These are phyloP conservation scores for Fusarium mexicanum DNA, from an alignment of 2,329 filamentous ascomycete species.

Conservation along the genomic window DNA sequence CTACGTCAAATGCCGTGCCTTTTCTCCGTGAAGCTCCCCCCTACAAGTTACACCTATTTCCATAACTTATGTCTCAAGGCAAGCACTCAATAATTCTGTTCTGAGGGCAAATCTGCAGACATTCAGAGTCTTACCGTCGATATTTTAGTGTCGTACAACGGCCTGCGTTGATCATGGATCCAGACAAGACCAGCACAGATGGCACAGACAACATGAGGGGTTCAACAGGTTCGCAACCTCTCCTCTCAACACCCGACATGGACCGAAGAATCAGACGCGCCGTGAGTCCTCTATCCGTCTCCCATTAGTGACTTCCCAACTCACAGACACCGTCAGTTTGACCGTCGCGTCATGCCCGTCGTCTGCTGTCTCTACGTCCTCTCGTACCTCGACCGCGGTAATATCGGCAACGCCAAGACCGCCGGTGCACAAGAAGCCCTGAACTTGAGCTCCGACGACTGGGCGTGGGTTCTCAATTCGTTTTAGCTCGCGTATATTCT, in stretches of 20 bases:
- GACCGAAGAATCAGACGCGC: not conserved
- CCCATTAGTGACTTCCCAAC: no score
- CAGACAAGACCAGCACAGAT: not conserved
- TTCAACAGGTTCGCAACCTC: not conserved
- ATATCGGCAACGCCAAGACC: conserved; percentile 37
- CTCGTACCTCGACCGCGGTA: conserved; percentile 34
- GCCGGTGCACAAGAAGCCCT: conserved; percentile 28
- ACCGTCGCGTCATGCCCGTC: conserved; percentile 25
- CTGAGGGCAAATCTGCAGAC: rapidly evolving
- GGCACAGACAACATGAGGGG: not conserved
- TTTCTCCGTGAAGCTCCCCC: not conserved
- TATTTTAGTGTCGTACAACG: not conserved
- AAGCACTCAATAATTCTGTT: no score
- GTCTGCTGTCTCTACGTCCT: conserved; percentile 35
- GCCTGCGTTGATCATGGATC: not conserved
- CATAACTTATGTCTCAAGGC: not conserved
- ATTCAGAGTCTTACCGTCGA: rapidly evolving
- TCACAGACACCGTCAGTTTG: not conserved
- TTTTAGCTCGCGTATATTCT: conserved; percentile 33
- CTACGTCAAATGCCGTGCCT: not conserved
- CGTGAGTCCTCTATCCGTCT: no score
- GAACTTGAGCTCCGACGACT: conserved; percentile 8
- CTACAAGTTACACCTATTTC: not conserved
- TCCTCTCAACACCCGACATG: not conserved
- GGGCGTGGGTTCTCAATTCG: conserved; percentile 36